Conservation (phyloP, 768 basidiomycete species). For the Polyporus arcularius region DNA sequence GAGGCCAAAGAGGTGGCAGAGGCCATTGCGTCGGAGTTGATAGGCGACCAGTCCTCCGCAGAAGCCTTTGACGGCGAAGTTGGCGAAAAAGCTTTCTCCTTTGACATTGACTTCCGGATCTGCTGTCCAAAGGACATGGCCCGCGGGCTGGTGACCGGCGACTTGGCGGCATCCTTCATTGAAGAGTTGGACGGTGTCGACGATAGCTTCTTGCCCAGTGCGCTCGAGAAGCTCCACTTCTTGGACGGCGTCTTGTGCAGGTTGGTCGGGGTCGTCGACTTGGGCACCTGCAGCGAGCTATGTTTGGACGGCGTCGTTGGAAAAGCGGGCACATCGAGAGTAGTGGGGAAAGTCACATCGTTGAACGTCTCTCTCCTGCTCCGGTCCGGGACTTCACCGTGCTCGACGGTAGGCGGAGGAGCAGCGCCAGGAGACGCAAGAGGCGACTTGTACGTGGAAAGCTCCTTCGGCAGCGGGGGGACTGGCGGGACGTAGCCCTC, state of each 20-base stretch:
- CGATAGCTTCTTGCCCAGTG: constrained; percentile 73
- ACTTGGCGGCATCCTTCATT: constrained; percentile 46
- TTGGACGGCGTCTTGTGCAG: constrained; percentile 81
- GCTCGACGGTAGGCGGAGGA: constrained; percentile 43
- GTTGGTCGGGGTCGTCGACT: constrained; percentile 30
- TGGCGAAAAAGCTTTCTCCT: constrained; percentile 56
- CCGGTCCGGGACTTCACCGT: constrained; percentile 39
- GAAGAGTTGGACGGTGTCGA: constrained; percentile 65
- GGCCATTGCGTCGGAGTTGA: constrained; percentile 74
- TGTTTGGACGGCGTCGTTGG: constrained; percentile 34
- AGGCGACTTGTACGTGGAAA: constrained; percentile 75
- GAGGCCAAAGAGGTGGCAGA: constrained; percentile 79
- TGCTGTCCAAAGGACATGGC: constrained; percentile 67
- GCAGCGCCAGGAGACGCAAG: constrained; percentile 57
- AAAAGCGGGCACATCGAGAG: constrained; percentile 52
- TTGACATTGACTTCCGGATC: constrained; percentile 67
- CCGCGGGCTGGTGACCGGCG: constrained; percentile 65
- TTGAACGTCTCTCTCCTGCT: constrained; percentile 43
- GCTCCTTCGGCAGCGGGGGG: constrained; percentile 88
- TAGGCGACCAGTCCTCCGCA: constrained; percentile 56
- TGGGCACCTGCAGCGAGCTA: constrained; percentile 25
- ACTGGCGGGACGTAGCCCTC: constrained; percentile 84
- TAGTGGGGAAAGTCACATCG: constrained; percentile 48
- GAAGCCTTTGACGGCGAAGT: constrained; percentile 43
- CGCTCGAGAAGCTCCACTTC: constrained; percentile 95